Percentiles rank a stretch among this genome's conserved stretches.
These are phyloP conservation scores for Sarocladium strictum DNA, from an alignment of 2,329 filamentous ascomycete genomes.

Conservation along the genomic window DNA sequence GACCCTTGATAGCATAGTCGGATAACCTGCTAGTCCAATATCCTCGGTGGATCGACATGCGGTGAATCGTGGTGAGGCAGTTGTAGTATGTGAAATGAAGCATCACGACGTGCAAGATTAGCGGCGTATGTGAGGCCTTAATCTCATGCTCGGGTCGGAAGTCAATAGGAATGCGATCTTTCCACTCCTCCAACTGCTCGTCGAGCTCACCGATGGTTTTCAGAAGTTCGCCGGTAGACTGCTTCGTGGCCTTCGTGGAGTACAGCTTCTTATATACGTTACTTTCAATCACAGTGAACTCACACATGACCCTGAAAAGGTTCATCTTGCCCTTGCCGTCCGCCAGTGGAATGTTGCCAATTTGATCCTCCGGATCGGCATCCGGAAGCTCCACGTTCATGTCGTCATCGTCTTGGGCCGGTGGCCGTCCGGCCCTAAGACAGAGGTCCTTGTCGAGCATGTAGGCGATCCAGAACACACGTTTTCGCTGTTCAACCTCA, in stretches of 20 bases:
- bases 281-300: slow-evolving; percentile 86
- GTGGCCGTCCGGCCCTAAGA: slow-evolving; percentile 52
- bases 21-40: slow-evolving; percentile 96
- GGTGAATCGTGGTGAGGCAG: slow-evolving; percentile 92
- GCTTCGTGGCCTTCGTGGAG: slow-evolving; percentile 84
- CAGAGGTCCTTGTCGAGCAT: slow-evolving; percentile 60
- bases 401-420: slow-evolving; percentile 58
- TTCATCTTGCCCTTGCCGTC: slow-evolving; percentile 93
- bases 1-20: slow-evolving; percentile 89
- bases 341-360: slow-evolving; percentile 86
- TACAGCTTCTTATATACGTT: slow-evolving; percentile 92
- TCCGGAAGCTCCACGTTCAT: slow-evolving; percentile 97
- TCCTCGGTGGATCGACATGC: slow-evolving; percentile 96
- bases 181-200: slow-evolving; percentile 86
- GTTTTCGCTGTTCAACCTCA: slow-evolving; percentile 81
- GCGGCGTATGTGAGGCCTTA: slow-evolving; percentile 80
- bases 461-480: slow-evolving; percentile 62
- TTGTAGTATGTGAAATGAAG: slow-evolving; percentile 98
- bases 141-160: slow-evolving; percentile 98
- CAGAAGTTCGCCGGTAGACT: slow-evolving; percentile 85
- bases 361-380: slow-evolving; percentile 83
- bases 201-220: slow-evolving; percentile 96
- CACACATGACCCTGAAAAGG: slow-evolving; percentile 86
- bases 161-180: slow-evolving; percentile 88
- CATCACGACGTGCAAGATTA: slow-evolving; percentile 92